Evolutionary conservation across 139 green algal genomes (phyloP).

Genomic region (Gonium pectorale): DNA sequence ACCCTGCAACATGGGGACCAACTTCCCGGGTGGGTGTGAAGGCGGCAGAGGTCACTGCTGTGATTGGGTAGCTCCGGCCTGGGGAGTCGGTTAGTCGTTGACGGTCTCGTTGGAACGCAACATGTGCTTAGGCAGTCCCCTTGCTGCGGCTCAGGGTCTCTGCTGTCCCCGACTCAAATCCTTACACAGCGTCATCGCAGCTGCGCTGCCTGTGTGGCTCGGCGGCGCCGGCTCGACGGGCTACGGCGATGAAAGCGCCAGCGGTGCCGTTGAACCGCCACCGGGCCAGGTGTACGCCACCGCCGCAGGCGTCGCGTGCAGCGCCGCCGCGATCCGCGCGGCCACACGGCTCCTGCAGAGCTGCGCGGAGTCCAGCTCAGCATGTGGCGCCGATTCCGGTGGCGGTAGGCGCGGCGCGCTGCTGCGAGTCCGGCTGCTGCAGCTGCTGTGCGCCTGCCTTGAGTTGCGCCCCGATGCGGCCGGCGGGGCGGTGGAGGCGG

Average conservation of each 20-base stretch:
- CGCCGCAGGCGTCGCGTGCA: background rate
- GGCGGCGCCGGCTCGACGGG: too few relatives aligned
- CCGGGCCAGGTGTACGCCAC: background rate
- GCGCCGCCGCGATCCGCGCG: background rate
- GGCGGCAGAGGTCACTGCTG: too few relatives aligned
- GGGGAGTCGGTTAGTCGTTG: too few relatives aligned
- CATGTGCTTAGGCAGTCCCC: too few relatives aligned
- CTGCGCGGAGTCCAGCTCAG: background rate
- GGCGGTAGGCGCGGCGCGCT: background rate
- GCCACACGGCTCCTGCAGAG: background rate
- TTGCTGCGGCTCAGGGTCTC: too few relatives aligned
- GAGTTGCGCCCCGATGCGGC: background rate
- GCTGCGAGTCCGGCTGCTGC: slow-evolving; percentile 1
- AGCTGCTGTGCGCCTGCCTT: background rate
- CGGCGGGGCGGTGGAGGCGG: background rate
- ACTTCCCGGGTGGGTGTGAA: slow-evolving; percentile 1
- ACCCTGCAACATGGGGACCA: slow-evolving; percentile 17
- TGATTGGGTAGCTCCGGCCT: too few relatives aligned
- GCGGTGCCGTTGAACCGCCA: too few relatives aligned
- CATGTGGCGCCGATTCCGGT: background rate
- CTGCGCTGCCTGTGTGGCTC: slow-evolving; percentile 16
- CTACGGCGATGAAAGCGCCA: too few relatives aligned
- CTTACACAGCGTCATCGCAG: slow-evolving; percentile 13
- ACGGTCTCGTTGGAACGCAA: too few relatives aligned
- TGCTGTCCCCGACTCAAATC: too few relatives aligned